Percentiles rank a stretch among this genome's conserved stretches.
phyloP scores from a whole-genome alignment of 352 stramenopile species.

The Globisporangium heterothallicum region DNA sequence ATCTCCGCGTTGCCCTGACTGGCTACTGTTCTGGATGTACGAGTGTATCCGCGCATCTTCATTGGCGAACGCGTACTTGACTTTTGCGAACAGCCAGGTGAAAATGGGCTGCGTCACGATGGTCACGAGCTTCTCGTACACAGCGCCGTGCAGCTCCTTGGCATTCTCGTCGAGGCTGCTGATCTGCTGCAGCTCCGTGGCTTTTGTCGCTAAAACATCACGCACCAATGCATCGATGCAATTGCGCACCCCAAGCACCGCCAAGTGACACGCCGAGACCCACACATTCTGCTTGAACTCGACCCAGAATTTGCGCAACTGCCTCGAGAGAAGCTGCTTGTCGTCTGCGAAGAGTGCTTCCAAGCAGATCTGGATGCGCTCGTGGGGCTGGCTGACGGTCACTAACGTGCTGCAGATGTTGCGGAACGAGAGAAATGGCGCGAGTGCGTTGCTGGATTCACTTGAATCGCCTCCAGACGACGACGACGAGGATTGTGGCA shows the following conservation, averaged over 20 bases:
- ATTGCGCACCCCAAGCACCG: conserved; percentile 20
- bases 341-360: conserved; percentile 48
- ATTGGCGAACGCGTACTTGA: conserved; percentile 25
- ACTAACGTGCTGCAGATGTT: conserved; percentile 37
- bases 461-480: conserved; percentile 16
- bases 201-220: conserved; percentile 31
- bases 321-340: conserved; percentile 23
- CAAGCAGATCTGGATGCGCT: conserved; percentile 36
- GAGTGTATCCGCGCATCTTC: conserved; percentile 19
- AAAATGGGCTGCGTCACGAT: conserved; percentile 37
- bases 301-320: conserved; percentile 42
- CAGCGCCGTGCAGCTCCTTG: conserved; percentile 20
- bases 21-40: not conserved
- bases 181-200: conserved; percentile 37
- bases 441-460: conserved; percentile 14
- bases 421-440: conserved; percentile 40
- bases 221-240: conserved; percentile 28
- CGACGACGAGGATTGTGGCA: conserved; percentile 14
- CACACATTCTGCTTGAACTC: conserved; percentile 42
- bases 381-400: conserved; percentile 18
- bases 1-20: conserved; percentile 2
- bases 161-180: conserved; percentile 36
- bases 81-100: conserved; percentile 28
- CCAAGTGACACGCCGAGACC: conserved; percentile 11
- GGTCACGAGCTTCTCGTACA: conserved; percentile 30